Percentiles rank a stretch among this genome's conserved stretches.
These are phyloP conservation scores for Ormosia semicastrata DNA, from an alignment of 306 rosid species.

Conservation along the genomic window DNA sequence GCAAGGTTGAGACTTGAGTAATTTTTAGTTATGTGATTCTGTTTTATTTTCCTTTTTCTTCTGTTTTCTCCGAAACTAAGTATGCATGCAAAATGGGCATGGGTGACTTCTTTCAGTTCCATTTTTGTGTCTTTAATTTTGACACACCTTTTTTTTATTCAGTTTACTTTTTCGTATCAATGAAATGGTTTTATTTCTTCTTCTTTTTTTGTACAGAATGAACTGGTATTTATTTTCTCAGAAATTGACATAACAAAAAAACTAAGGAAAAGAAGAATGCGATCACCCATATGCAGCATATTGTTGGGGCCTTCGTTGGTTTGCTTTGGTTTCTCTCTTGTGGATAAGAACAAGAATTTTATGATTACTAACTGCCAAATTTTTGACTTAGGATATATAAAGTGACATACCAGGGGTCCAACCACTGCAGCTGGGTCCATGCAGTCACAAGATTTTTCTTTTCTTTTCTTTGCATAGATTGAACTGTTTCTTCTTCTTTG, in stretches of 20 bases:
- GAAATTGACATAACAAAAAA: background rate
- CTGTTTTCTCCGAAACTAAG: too few species aligned
- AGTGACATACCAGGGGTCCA: background rate
- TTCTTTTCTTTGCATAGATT: too few species aligned
- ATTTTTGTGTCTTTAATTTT: background rate
- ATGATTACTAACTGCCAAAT: background rate
- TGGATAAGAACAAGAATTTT: constrained; percentile 19
- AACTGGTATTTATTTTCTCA: background rate
- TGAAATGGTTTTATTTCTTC: background rate
- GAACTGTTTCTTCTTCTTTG: background rate
- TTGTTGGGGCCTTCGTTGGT: background rate
- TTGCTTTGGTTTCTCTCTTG: background rate
- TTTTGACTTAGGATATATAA: background rate
- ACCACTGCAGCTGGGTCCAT: background rate
- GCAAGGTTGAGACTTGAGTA: background rate
- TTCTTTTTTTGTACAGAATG: background rate
- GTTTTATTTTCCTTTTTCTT: background rate
- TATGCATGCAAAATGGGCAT: background rate
- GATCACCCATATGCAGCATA: background rate
- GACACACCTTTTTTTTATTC: background rate
- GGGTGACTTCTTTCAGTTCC: background rate
- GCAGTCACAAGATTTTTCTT: too few species aligned
- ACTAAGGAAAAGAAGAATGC: background rate
- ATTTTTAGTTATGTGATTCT: constrained; percentile 2
- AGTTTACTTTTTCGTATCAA: background rate